A percentile compares a stretch with the other conserved stretches of the same genome.
phyloP scores from a whole-genome alignment of 2,329 filamentous ascomycete genomes.

The Paracorniculantispora psalliotae region DNA sequence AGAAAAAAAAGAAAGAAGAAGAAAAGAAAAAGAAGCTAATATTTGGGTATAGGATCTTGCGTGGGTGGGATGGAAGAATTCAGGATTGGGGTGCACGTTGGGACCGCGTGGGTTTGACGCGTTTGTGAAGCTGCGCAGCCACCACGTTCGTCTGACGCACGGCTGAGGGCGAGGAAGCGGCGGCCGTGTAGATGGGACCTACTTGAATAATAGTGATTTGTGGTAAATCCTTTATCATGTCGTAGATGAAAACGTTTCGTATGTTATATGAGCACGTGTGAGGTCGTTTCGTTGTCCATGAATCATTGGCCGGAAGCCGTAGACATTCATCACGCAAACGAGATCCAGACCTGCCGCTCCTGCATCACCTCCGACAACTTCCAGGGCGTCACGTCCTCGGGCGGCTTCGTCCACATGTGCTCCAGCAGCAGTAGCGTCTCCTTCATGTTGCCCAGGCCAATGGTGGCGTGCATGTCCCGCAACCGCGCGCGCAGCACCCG shows the following conservation, averaged over 20 bases:
- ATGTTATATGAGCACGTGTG: too few relatives aligned
- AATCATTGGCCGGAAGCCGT: too few relatives aligned
- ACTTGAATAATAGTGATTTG: too few relatives aligned
- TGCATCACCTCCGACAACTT: slow-evolving; percentile 41
- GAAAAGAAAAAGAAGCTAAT: too few relatives aligned
- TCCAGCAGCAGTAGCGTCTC: slow-evolving; percentile 37
- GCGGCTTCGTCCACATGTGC: slow-evolving; percentile 35
- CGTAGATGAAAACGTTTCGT: too few relatives aligned
- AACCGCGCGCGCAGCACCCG: slow-evolving; percentile 30
- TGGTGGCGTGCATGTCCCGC: slow-evolving; percentile 29
- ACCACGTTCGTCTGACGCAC: slow-evolving; percentile 47
- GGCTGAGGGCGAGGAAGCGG: too few relatives aligned
- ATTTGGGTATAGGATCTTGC: slow-evolving; percentile 63
- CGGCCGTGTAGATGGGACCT: too few relatives aligned
- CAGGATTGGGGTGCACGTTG: slow-evolving; percentile 86
- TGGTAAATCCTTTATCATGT: too few relatives aligned
- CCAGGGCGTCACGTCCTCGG: slow-evolving; percentile 34
- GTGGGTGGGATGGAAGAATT: slow-evolving; percentile 97
- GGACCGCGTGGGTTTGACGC: slow-evolving; percentile 90
- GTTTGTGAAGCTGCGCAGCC: slow-evolving; percentile 94
- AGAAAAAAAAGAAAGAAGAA: too few relatives aligned
- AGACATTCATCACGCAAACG: slow-evolving; percentile 38
- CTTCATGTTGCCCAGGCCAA: slow-evolving; percentile 42
- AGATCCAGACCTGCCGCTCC: slow-evolving; percentile 43
- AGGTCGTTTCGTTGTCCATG: too few relatives aligned